Base-by-base conservation (phyloP, 2,329 filamentous ascomycete genomes). In the Diaporthe sp. region DNA sequence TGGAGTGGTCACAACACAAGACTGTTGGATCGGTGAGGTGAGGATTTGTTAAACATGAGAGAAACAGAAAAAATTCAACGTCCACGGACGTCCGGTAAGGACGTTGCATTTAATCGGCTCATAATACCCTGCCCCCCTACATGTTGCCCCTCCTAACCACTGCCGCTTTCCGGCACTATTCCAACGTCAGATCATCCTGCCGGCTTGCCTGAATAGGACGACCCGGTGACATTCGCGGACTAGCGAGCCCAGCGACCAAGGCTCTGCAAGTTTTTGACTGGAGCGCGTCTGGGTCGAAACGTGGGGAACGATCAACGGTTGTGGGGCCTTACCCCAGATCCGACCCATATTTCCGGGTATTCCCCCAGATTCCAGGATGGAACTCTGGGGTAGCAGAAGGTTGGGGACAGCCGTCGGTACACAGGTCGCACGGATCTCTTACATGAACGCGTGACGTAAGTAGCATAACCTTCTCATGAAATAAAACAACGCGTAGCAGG, bases 131-230 rank as follows among this genome's bases (percentile, higher is more conserved):
- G 13, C 28, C 31, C 34, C 5, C 4, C 42, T 25, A 49, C 55
- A 55, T 70, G 34, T 42, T 28, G 53, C 44, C 42, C 53, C 44
- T 51, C 44, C 37, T n/a, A 55, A n/a, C 28, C 53, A 44, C 9
- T 49, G 34, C 25, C 58, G 49, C 28, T 72, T 49, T 55, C 42
- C 46, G 58, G 42, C 13, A 28, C 55, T 44, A 51, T 67, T 55
- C 34, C 61, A 25, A 61, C 25, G 46, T 74, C 55, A 74, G 46
- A 57, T 62, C 42, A 61, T 25, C 53, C 44, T 15, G 34, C 13
- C 71, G 74, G 74, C 57, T 76, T 76, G 17, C 71, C 60, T 37
- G 28, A 75, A 71, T 25, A 46, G 67, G 73, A 75, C 34, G 57
- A 55, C 25, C 73, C 73, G 73, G n/a, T 42, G 22, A 10, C 55